Evolutionary conservation across 306 rosid species (phyloP), one percentile per base, ranked within the genome.

Genomic region (Begonia fuchsioides): DNA sequence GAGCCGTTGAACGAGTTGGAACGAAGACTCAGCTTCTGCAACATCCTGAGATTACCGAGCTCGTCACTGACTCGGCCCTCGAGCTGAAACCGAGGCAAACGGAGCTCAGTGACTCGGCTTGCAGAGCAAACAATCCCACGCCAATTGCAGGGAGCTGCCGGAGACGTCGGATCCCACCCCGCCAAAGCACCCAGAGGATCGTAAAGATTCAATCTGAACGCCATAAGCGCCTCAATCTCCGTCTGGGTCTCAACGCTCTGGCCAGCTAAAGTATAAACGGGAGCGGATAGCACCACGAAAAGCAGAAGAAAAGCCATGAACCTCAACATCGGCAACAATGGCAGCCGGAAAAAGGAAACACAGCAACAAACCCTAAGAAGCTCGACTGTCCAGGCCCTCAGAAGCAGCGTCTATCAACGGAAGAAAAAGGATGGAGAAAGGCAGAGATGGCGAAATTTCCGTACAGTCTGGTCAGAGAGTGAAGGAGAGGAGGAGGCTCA

Each of bases 81-180:
- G 54, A 82, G 96, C 55, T 74, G 85, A 59, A 79, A 76, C 13
- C 77, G 81, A 55, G 96, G 94, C 61, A 87, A 47, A 5, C 96
- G 93, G 43, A 87, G 68, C 71, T 78, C 94, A 0, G 77, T 63
- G 56, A 87, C 93, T 20, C 81, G 73, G 51, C 49, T 65, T 43
- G 49, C 35, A 11, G 57, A 41, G 14, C 76, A 82, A 2, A 54
- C 13, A 13, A 87, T 76, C 3, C 96, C 96, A 3, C 79, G 79
- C 96, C 96, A 87, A 75, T 87, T 83, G 43, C 94, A 87, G 0
- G 96, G 96, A 10, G 96, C 94, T 32, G 64, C 50, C 8, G 96
- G 81, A 43, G 93, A 57, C 12, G 81, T 61, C 0, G 81, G 58
- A 63, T 80, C 96, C 96, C 96, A 87, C 18, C 62, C 66, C 60